A percentile compares a stretch with the other conserved stretches of the same genome.
Conservation (phyloP, 2,329 filamentous ascomycete genomes). For the Huntiella abstrusa region DNA sequence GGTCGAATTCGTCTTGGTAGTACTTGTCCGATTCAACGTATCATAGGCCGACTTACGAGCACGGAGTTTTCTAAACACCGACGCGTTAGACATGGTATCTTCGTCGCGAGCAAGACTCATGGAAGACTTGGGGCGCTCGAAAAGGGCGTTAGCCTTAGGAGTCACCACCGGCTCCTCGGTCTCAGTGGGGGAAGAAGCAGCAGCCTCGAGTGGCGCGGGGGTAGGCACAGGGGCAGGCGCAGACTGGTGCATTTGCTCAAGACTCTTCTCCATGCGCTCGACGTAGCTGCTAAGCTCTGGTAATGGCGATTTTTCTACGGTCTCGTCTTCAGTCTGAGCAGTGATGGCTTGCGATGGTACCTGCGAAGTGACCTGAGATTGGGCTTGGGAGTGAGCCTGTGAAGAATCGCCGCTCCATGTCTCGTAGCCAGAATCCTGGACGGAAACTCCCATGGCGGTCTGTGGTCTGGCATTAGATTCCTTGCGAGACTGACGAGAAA, state of each 20-base stretch:
- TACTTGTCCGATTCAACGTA: slow-evolving; percentile 63
- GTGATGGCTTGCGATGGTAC: slow-evolving; percentile 1
- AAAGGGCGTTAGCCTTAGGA: slow-evolving; percentile 24
- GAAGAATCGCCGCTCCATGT: slow-evolving; percentile 36
- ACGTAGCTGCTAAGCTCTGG: slow-evolving; percentile 74
- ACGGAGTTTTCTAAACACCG: slow-evolving; percentile 25
- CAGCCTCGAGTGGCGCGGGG: background rate
- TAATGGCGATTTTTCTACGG: slow-evolving; percentile 24
- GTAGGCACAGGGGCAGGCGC: background rate
- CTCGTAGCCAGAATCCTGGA: slow-evolving; percentile 41
- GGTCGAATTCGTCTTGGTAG: slow-evolving; percentile 72
- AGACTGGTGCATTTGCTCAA: slow-evolving; percentile 51
- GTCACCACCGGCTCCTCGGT: slow-evolving; percentile 29
- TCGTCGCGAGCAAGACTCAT: slow-evolving; percentile 23
- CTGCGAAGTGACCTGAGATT: background rate
- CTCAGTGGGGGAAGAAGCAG: background rate
- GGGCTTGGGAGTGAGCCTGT: slow-evolving; percentile 15
- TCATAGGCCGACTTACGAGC: slow-evolving; percentile 65
- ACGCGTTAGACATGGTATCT: slow-evolving; percentile 1
- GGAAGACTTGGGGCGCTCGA: slow-evolving; percentile 39
- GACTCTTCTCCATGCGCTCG: slow-evolving; percentile 71
- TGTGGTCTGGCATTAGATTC: slow-evolving; percentile 33
- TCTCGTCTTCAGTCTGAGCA: slow-evolving; percentile 1
- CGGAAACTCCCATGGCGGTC: slow-evolving; percentile 51
- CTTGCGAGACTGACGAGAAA: slow-evolving; percentile 18